A percentile compares a stretch with the other conserved stretches of the same genome.
phyloP scores from a whole-genome alignment of 2,329 filamentous ascomycete genomes.

The Colletotrichum destructivum region DNA sequence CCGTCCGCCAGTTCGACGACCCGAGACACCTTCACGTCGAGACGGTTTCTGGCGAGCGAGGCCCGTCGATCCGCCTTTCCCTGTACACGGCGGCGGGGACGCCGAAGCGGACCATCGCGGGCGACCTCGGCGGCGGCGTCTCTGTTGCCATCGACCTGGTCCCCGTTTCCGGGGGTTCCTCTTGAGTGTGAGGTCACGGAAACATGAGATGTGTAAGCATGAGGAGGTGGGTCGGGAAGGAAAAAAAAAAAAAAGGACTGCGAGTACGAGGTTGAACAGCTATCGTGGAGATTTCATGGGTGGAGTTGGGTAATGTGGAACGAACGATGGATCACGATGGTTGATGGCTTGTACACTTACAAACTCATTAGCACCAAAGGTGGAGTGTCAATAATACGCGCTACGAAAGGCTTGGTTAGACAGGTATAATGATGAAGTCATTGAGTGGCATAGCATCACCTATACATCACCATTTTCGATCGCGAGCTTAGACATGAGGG shows the following conservation, averaged over 20 bases:
- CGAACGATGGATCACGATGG: background rate
- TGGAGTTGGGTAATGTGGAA: slow-evolving; percentile 2
- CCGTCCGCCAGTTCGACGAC: slow-evolving; percentile 36
- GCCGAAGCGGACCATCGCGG: slow-evolving; percentile 25
- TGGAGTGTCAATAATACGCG: background rate
- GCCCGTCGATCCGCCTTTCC: slow-evolving; percentile 2
- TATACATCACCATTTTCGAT: background rate
- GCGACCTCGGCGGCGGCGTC: slow-evolving; percentile 25
- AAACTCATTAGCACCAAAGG: background rate
- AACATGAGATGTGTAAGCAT: too few species aligned
- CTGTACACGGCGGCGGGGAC: slow-evolving; percentile 31
- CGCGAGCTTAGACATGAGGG: background rate
- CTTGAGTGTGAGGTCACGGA: background rate
- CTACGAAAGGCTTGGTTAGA: background rate
- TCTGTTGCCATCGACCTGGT: slow-evolving; percentile 27
- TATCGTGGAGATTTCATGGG: background rate
- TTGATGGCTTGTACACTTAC: background rate
- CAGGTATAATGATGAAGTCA: background rate
- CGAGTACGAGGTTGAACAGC: background rate
- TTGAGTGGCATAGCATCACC: slow-evolving; percentile 5
- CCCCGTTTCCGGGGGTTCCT: slow-evolving; percentile 19
- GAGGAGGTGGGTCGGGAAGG: too few species aligned
- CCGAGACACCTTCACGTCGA: slow-evolving; percentile 21
- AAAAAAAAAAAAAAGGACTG: too few species aligned
- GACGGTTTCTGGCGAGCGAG: slow-evolving; percentile 3